Base-by-base conservation (phyloP, 768 basidiomycete genomes). In the Trametes sanguinea region DNA sequence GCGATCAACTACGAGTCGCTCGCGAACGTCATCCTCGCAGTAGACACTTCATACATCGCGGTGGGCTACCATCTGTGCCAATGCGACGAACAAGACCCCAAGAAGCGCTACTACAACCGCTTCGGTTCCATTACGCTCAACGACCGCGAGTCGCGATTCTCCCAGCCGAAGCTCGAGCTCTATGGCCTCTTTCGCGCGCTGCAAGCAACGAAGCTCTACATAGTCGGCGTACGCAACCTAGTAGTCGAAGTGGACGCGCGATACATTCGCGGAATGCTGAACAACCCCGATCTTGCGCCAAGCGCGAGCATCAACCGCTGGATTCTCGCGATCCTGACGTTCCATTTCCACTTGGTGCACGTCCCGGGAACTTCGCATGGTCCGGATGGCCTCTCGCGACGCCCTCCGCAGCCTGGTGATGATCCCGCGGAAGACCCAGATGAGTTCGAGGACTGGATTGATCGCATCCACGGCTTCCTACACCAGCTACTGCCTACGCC, bases 261-360 rank as follows among this genome's bases (percentile, higher is more conserved):
- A 62, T 74, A 74, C 0, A 80, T 79, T 77, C 48, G 78, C 0
- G 74, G 74, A 37, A 46, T 46, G 45, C 45, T 46, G n/a, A 46
- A 46, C 45, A 75, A 77, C 35, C 77, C 76, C 0, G 76, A 78
- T 29, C 61, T 76, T 0, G 71, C 75, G 3, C 78, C 78, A 0
- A 77, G 71, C 40, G 71, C 75, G 2, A 62, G 73, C 0, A 72
- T 79, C 2, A 81, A 81, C 45, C 51, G 75, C 7, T 81, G 80
- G 80, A 76, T 80, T 30, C 70, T 71, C 0, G 73, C 61, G 0
- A 78, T 81, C 14, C 63, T 73, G 0, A 48, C 76, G 0, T 80
- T 76, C 57, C 57, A 73, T 42, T 76, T 78, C 65, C 64, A 66
- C 2, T 55, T 80, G 0, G 47, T 67, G 0, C 80, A 81, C 52